Percentiles rank a stretch among this genome's conserved stretches.
These are phyloP conservation scores for Allodekkera sacchari DNA, from an alignment of 805 yeast genomes.

Conservation along the genomic window DNA sequence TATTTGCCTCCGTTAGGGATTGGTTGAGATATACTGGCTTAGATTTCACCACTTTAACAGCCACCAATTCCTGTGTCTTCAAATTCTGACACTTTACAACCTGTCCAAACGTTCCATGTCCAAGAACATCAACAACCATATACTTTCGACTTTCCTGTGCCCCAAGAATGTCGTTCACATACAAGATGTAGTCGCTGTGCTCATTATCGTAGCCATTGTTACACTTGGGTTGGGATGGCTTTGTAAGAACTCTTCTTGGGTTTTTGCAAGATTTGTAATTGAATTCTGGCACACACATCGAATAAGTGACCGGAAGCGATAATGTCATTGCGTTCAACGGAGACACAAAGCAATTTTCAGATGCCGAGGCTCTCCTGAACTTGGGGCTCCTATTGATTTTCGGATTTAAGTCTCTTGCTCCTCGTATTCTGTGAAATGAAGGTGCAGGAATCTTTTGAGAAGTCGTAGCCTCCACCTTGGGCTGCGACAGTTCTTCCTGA, in stretches of 20 bases:
- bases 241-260: constrained; percentile 87
- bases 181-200: constrained; percentile 83
- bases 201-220: constrained; percentile 85
- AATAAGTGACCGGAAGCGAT: constrained; percentile 69
- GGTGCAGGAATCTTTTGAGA: constrained; percentile 35
- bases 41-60: constrained; percentile 90
- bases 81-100: constrained; percentile 86
- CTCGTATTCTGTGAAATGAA: constrained; percentile 32
- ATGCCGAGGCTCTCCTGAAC: constrained; percentile 60
- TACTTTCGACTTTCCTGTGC: constrained; percentile 78
- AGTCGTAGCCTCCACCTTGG: not conserved
- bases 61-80: constrained; percentile 75
- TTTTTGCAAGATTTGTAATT: constrained; percentile 77
- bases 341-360: constrained; percentile 50
- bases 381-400: constrained; percentile 52
- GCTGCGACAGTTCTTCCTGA: not conserved
- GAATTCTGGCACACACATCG: constrained; percentile 78
- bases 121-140: constrained; percentile 81
- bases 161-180: constrained; percentile 91
- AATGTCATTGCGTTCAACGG: constrained; percentile 78
- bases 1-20: constrained; percentile 80
- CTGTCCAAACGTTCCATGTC: constrained; percentile 98
- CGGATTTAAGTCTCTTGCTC: constrained; percentile 52
- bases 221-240: constrained; percentile 75
- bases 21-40: constrained; percentile 88